Conservation (phyloP, 2,329 filamentous ascomycete species). For the Cladosporium phlei region DNA sequence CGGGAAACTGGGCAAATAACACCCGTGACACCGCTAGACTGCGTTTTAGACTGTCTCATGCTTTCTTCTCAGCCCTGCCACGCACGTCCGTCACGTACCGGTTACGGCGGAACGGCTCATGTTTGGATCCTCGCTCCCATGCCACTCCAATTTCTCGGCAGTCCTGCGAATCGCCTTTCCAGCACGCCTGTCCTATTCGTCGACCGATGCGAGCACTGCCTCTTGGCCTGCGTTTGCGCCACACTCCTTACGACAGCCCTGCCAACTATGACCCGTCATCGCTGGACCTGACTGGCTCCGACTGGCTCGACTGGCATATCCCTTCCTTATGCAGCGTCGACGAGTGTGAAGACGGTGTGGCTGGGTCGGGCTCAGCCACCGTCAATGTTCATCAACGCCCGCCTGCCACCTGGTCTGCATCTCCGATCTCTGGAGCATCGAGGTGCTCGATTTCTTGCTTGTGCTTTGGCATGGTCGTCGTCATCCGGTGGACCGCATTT, state of each 20-base stretch:
- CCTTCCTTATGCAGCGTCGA: neutral
- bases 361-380: slow-evolving; percentile 1
- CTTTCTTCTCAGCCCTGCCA: slow-evolving; percentile 6
- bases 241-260: too few relatives aligned
- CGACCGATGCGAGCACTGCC: neutral
- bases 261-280: neutral
- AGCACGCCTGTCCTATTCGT: slow-evolving; percentile 2
- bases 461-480: neutral
- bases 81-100: too few relatives aligned
- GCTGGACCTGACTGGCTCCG: neutral
- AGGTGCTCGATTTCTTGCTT: neutral
- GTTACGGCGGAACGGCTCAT: slow-evolving; percentile 4
- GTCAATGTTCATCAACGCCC: neutral
- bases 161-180: neutral
- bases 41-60: too few relatives aligned
- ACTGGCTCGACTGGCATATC: neutral
- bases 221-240: slow-evolving; percentile 6
- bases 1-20: slow-evolving; percentile 2
- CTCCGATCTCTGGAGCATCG: neutral
- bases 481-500: neutral
- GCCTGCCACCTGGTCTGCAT: neutral
- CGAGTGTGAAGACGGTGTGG: slow-evolving; percentile 6
- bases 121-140: too few relatives aligned
- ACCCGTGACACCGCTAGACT: too few relatives aligned
- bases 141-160: slow-evolving; percentile 1